Base-by-base conservation (phyloP, 768 basidiomycete genomes). In the Lactifluus rugatus region DNA sequence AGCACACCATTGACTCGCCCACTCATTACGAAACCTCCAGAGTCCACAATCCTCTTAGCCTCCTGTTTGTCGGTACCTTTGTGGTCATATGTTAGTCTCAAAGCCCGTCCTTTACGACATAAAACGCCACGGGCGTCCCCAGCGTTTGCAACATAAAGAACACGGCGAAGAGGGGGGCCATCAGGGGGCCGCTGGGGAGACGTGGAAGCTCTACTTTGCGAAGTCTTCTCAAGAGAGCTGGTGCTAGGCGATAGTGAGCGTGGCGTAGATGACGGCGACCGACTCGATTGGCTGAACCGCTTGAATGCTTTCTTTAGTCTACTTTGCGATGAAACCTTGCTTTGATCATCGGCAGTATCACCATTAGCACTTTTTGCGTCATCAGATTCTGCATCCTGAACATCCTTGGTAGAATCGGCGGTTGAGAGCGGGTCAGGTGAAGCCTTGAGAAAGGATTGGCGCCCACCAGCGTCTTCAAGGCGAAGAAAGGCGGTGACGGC, bases 1-100 rank as follows among this genome's bases (percentile, higher is more conserved):
- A 99, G 75, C 42, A 98, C 94, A 62, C 95, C 96, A 64, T 99
- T 99, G 34, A 99, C 96, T 13, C 96, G 83, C 62, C 95, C 96
- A 67, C 95, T 95, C 89, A 99, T 85, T 21, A 99, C 94, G 68
- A 98, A 99, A 1, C 96, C 96, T 10, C 96, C 96, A 0, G 96
- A 96, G 68, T 98, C 96, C 49, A 81, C 93, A 70, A 99, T 98
- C 21, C 96, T 82, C 73, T 96, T 97, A 19, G 94, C 94, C 72
- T 99, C 96, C 70, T 95, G 93, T 67, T 87, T 86, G 70, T 99
- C 96, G 5, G 88, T 86, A 31, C 96, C 96, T 70, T 99, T 99
- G 77, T 99, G 96, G 69, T 99, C 96, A 69, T 99, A 98, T 19
- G 96, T 97, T 67, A 99, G 73, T 46, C 96, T 80, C 3, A 98